Conservation (phyloP, 192 early-diverging fungal species). For the Linnemannia hyalina region DNA sequence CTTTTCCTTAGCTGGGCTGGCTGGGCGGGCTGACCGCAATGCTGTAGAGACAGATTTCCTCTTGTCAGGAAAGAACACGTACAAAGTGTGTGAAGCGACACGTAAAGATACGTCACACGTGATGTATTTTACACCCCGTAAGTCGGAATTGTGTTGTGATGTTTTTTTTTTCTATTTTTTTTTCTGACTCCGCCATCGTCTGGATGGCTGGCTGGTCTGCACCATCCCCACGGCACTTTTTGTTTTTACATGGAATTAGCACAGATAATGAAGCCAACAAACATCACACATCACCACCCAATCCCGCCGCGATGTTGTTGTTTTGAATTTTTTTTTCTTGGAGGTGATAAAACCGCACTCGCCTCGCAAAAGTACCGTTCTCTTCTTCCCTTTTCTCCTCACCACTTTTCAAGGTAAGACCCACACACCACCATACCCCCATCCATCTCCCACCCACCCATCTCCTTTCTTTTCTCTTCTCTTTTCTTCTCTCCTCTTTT, state of each 20-base stretch:
- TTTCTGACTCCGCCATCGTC: background rate
- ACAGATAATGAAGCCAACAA: background rate
- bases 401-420: conserved; percentile 50
- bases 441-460: background rate
- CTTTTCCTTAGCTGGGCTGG: too few species aligned
- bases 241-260: background rate
- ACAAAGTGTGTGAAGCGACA: background rate
- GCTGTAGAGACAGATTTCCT: too few species aligned
- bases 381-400: conserved; percentile 52
- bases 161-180: background rate
- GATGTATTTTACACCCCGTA: background rate
- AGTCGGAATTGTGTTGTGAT: conserved; percentile 8
- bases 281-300: background rate
- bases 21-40: too few species aligned
- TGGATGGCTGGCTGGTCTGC: background rate
- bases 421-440: conserved; percentile 14
- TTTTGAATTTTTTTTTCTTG: conserved; percentile 3
- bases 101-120: background rate
- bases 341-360: conserved; percentile 28
- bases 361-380: background rate
- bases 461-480: background rate
- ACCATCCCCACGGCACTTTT: background rate
- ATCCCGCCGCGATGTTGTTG: background rate
- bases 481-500: background rate
- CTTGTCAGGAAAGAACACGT: background rate